Evolutionary conservation across 2,329 filamentous ascomycete species (phyloP), one percentile per base, ranked within the genome.

Genomic region (Sarocladium strictum): DNA sequence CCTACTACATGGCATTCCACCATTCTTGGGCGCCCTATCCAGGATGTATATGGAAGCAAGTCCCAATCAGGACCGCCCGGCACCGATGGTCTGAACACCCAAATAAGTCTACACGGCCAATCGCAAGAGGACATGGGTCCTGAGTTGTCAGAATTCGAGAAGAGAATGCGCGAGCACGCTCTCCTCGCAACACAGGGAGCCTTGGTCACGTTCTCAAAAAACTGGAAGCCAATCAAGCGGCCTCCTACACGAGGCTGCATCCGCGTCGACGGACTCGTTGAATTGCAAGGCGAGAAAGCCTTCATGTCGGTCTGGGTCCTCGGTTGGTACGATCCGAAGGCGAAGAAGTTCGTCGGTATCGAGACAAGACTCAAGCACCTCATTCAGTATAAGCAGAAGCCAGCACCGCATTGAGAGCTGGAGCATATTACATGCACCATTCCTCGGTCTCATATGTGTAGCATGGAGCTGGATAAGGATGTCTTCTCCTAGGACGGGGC

Each of bases 281-380:
- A 83, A 58, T 55, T 84, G 2, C 69, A 75, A 38, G 72, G 77
- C 2, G 64, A 74, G 2, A 72, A 66, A 21, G 73, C 74, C 1
- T 69, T 70, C 51, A 63, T 84, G 54, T 72, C 75, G 2, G 67
- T 84, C 12, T 77, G 82, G 56, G 79, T 80, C 2, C 56, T 66
- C 11, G 35, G 72, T 2, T 81, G 75, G 65, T 85, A 79, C 65
- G 74, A 85, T 61, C 80, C 81, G 1, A 78, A 80, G 63, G 75
- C 73, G 38, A 72, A 73, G 57, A 69, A 67, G 45, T 80, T 73
- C 53, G 71, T 68, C 57, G 62, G 62, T 27, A 65, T 71, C 14
- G 62, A 78, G 41, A 69, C 77, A 45, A 62, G 65, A n/a, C 60
- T 79, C 17, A 72, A 74, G 60, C 71, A 76, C 37, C 33, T 72